These are phyloP conservation scores for Zopfia rhizophila DNA, from an alignment of 2,329 filamentous ascomycete species.

Conservation along the genomic window DNA sequence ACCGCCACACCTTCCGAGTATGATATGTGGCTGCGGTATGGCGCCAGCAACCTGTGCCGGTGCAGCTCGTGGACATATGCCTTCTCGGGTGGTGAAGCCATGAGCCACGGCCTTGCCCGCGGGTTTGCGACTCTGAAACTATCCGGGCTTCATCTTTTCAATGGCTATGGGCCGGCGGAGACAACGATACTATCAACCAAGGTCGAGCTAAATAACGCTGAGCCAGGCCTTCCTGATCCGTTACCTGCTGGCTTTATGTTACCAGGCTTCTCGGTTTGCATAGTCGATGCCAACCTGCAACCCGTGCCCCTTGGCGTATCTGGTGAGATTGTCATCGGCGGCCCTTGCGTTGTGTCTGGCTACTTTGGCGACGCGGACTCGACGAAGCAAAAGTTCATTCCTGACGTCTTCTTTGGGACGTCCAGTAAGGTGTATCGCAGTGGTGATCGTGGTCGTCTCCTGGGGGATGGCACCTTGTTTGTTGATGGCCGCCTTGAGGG, in stretches of 20 bases:
- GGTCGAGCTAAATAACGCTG: not conserved
- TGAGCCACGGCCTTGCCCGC: conserved; percentile 4
- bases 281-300: conserved; percentile 53
- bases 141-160: conserved; percentile 13
- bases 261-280: conserved; percentile 35
- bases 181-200: conserved; percentile 13
- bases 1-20: conserved; percentile 57
- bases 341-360: conserved; percentile 47
- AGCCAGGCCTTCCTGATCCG: conserved; percentile 26
- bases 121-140: conserved; percentile 11
- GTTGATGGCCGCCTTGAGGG: conserved; percentile 28
- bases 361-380: conserved; percentile 42
- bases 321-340: conserved; percentile 58
- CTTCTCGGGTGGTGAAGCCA: conserved; percentile 32
- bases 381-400: conserved; percentile 30
- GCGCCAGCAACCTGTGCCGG: conserved; percentile 22
- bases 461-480: conserved; percentile 46
- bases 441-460: conserved; percentile 53
- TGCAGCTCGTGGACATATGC: conserved; percentile 42
- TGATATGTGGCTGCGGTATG: conserved; percentile 31
- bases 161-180: conserved; percentile 33
- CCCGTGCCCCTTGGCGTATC: conserved; percentile 53
- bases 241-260: conserved; percentile 14
- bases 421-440: conserved; percentile 47
- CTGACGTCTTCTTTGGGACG: conserved; percentile 1